These are phyloP conservation scores for Phaseolus coccineus DNA, from an alignment of 331 rosid genomes.

Conservation along the genomic window DNA sequence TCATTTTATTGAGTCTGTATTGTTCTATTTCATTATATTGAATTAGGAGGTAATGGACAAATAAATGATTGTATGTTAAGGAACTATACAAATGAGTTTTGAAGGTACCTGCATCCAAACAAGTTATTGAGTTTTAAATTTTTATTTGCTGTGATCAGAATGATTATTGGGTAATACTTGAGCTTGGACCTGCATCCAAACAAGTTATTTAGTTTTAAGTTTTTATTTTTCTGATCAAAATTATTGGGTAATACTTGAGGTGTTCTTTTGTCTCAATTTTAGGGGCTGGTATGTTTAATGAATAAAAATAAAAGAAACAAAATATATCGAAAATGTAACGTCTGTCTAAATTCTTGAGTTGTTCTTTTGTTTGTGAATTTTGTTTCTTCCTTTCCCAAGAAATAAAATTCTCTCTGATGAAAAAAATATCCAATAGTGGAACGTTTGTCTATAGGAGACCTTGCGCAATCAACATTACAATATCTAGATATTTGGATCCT, in stretches of 20 bases:
- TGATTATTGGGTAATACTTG: neutral
- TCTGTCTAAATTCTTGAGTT: too few relatives aligned
- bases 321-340: neutral
- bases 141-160: neutral
- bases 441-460: too few relatives aligned
- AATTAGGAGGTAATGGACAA: neutral
- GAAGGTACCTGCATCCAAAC: neutral
- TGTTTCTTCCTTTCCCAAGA: too few relatives aligned
- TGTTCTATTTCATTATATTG: neutral
- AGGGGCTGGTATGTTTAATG: conserved; percentile 7
- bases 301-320: neutral
- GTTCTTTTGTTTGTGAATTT: too few relatives aligned
- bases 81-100: conserved; percentile 6
- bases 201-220: too few relatives aligned
- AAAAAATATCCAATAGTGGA: too few relatives aligned
- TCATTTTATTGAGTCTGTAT: neutral
- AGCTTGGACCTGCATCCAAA: too few relatives aligned
- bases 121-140: neutral
- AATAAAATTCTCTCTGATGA: too few relatives aligned
- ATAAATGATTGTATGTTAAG: neutral
- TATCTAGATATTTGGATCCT: too few relatives aligned
- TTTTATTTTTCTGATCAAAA: too few relatives aligned
- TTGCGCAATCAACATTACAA: too few relatives aligned
- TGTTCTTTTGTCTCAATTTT: neutral
- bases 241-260: neutral